Percentiles rank a stretch among this genome's conserved stretches.
These are phyloP conservation scores for Sanghuangporus sanghuang DNA, from an alignment of 1,284 basidiomycete species.

Conservation along the genomic window DNA sequence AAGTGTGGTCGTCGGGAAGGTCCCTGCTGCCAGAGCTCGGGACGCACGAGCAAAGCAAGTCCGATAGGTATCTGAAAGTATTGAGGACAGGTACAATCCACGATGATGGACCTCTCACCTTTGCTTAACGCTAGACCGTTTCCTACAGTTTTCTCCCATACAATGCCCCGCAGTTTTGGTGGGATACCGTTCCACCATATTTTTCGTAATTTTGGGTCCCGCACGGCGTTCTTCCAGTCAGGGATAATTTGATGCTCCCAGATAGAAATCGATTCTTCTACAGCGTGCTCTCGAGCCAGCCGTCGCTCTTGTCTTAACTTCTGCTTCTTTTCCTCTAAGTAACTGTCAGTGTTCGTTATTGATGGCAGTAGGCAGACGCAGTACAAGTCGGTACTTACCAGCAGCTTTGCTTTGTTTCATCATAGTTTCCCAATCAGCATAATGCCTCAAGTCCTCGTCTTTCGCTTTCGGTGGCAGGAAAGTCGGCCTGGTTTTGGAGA, in stretches of 20 bases:
- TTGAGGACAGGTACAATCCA: slow-evolving; percentile 9
- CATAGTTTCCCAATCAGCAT: slow-evolving; percentile 88
- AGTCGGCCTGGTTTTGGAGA: slow-evolving; percentile 74
- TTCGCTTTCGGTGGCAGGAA: slow-evolving; percentile 83
- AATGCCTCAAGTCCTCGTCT: slow-evolving; percentile 78
- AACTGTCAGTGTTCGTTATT: not conserved
- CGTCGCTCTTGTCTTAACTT: slow-evolving; percentile 62
- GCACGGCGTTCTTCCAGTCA: slow-evolving; percentile 75
- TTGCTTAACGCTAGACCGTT: slow-evolving; percentile 85
- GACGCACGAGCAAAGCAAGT: slow-evolving; percentile 70
- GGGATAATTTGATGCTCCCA: slow-evolving; percentile 83
- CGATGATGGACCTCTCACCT: slow-evolving; percentile 43
- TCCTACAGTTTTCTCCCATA: slow-evolving; percentile 89
- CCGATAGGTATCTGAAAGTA: slow-evolving; percentile 65
- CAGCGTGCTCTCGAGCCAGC: slow-evolving; percentile 56
- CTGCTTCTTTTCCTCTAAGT: slow-evolving; percentile 63
- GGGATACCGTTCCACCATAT: slow-evolving; percentile 95
- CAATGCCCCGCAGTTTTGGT: slow-evolving; percentile 72
- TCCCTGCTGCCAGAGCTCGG: slow-evolving; percentile 62
- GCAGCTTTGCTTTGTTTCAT: slow-evolving; percentile 77
- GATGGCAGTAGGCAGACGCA: not conserved
- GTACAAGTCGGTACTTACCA: slow-evolving; percentile 41
- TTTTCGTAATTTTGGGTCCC: slow-evolving; percentile 57
- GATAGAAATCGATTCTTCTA: slow-evolving; percentile 62
- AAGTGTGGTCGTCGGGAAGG: slow-evolving; percentile 71